A percentile compares a stretch with the other conserved stretches of the same genome.
Conservation (phyloP, 345 rosid genomes). For the Luvunga scandens region DNA sequence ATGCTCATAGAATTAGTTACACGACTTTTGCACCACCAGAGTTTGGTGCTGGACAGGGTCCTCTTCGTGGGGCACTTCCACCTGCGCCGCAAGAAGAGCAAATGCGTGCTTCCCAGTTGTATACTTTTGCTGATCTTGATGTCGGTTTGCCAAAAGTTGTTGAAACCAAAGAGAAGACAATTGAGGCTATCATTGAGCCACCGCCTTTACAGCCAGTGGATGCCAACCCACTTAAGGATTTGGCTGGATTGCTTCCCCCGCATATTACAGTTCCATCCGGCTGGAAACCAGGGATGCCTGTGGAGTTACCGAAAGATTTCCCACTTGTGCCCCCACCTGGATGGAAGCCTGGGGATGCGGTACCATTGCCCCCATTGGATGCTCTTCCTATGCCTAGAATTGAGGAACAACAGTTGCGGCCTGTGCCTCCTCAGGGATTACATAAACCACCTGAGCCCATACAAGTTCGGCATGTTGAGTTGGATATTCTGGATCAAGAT, state of each 20-base stretch:
- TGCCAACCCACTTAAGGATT: conserved; percentile 30
- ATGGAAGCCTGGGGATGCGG: conserved; percentile 90
- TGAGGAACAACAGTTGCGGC: conserved; percentile 43
- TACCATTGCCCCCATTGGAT: conserved; percentile 69
- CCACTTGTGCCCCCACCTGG: conserved; percentile 76
- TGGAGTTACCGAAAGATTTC: conserved; percentile 66
- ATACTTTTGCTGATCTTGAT: conserved; percentile 76
- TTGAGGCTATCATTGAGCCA: conserved; percentile 74
- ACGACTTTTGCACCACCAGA: conserved; percentile 95
- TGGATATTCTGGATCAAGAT: conserved; percentile 52
- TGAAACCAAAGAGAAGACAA: conserved; percentile 51
- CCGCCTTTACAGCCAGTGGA: conserved; percentile 36
- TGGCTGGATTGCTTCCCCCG: conserved; percentile 60
- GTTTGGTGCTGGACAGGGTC: conserved; percentile 82
- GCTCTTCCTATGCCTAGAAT: conserved; percentile 48
- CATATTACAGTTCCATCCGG: conserved; percentile 71
- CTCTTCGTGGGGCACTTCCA: conserved; percentile 91
- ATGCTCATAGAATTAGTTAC: conserved; percentile 88
- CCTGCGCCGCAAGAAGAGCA: conserved; percentile 99
- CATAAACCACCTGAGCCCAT: conserved; percentile 65
- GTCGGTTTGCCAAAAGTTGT: conserved; percentile 71
- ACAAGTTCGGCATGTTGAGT: conserved; percentile 80
- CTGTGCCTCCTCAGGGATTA: conserved; percentile 52
- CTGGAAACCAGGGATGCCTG: conserved; percentile 98
- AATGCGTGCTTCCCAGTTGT: conserved; percentile 91